Evolutionary conservation across 192 early-diverging fungal genomes (phyloP).

Genomic region (Allomyces javanicus): DNA sequence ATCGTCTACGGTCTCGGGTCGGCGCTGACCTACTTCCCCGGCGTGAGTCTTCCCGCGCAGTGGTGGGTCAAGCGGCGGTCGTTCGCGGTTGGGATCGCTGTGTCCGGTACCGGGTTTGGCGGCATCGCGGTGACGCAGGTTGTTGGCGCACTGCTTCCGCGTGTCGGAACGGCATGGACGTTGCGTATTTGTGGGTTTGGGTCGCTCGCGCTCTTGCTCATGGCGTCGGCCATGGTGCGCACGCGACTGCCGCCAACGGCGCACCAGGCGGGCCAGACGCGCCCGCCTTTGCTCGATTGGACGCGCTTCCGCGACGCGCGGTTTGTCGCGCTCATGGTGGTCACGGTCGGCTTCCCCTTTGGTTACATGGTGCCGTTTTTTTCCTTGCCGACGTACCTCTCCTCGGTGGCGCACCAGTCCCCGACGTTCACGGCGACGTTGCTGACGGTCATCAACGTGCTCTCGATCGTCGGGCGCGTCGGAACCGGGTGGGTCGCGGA

Average conservation of each 20-base stretch:
- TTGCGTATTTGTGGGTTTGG: neutral
- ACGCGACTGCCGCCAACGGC: neutral
- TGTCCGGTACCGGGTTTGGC: neutral
- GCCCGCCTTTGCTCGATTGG: neutral
- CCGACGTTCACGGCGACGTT: neutral
- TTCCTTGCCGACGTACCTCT: neutral
- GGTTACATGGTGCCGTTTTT: neutral
- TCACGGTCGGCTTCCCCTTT: neutral
- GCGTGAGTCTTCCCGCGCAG: slow-evolving; percentile 34
- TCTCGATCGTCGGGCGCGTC: neutral
- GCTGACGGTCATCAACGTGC: neutral
- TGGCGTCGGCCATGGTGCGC: neutral
- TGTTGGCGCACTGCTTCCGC: neutral
- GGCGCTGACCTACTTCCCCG: slow-evolving; percentile 33
- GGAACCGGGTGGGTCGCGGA: neutral
- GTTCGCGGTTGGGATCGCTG: slow-evolving; percentile 28
- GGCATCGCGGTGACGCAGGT: neutral
- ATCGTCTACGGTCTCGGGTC: slow-evolving; percentile 37
- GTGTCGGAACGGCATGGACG: neutral
- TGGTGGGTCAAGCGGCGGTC: slow-evolving; percentile 39
- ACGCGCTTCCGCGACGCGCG: neutral
- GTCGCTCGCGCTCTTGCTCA: neutral
- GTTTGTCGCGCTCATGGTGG: neutral
- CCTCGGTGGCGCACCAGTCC: neutral
- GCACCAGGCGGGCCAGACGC: neutral